Percentiles rank a stretch among this genome's conserved stretches.
Evolutionary conservation across 352 stramenopile species (phyloP).

Genomic region (Phytophthora sojae): DNA sequence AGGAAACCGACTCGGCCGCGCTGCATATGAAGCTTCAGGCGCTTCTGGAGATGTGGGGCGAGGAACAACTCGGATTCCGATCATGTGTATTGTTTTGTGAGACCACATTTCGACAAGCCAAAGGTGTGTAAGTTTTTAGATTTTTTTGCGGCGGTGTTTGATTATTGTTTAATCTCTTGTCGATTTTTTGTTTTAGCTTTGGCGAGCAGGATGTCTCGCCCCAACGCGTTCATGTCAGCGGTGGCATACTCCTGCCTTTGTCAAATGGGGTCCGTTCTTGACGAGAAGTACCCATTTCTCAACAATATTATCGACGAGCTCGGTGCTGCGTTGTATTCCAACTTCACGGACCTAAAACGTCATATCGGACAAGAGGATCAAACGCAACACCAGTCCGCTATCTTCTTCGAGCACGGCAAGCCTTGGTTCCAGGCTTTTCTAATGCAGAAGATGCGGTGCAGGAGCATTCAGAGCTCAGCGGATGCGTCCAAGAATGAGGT

Average conservation of each 20-base stretch:
- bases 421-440: slow-evolving; percentile 56
- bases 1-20: slow-evolving; percentile 26
- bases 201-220: slow-evolving; percentile 49
- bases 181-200: slow-evolving; percentile 33
- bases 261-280: slow-evolving; percentile 51
- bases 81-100: slow-evolving; percentile 71
- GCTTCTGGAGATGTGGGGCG: slow-evolving; percentile 63
- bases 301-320: slow-evolving; percentile 46
- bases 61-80: slow-evolving; percentile 58
- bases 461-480: slow-evolving; percentile 29
- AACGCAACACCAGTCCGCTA: slow-evolving; percentile 37
- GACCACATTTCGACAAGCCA: slow-evolving; percentile 63
- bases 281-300: slow-evolving; percentile 64
- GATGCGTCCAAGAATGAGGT: slow-evolving; percentile 46
- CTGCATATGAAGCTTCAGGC: slow-evolving; percentile 55
- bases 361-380: slow-evolving; percentile 9
- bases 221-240: slow-evolving; percentile 62
- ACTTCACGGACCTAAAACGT: slow-evolving; percentile 41
- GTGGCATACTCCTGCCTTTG: slow-evolving; percentile 60
- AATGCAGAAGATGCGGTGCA: slow-evolving; percentile 30
- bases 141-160: background rate
- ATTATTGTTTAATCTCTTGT: background rate
- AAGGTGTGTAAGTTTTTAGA: slow-evolving; percentile 42
- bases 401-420: slow-evolving; percentile 60
- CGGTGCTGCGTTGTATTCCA: slow-evolving; percentile 49